Base-by-base conservation (phyloP, 2,329 filamentous ascomycete genomes). In the Mariannaea elegans region DNA sequence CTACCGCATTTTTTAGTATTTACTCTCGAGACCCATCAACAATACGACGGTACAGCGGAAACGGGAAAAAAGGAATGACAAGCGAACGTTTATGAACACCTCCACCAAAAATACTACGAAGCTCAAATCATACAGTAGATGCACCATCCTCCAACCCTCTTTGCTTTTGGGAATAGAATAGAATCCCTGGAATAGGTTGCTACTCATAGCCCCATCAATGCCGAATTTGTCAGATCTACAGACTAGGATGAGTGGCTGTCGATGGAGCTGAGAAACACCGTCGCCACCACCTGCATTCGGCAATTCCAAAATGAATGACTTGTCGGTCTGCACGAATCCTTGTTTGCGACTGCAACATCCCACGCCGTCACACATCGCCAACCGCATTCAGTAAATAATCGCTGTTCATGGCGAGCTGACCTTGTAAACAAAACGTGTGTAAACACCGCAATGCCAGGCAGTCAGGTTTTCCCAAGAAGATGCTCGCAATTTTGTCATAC, bases 401-500 rank as follows among this genome's bases (percentile, higher is more conserved):
- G n/a, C 44, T 16, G 24, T 21, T 18, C 27, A 12, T 7, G 16
- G 21, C 41, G 24, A 42, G 51, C 51, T 39, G 23, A 16, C 23
- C 23, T 29, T 32, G 32, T 39, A 50, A 50, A 44, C 54, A 46
- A 45, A 21, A 9, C 27, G 9, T 31, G 46, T 32, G 32, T 23
- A 44, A 45, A 29, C 42, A 38, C 32, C 18, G 29, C 19, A 24
- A 9, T 7, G 12, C 23, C 34, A 18, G 34, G 34, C 47, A 36
- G 13, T 7, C 14, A 31, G 23, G 34, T 21, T 39, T 52, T 18
- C 38, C 38, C 38, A 14, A 32, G 29, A 18, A 39, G 14, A 46
- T 57, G 47, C 5, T 38, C 55, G 48, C 45, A 58, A 58, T 58
- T 51, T 58, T 41, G 42, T 36, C 52, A 44, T 24, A 45, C 27